Conservation (phyloP, 176 grass and related monocot genomes). For the Triticum turgidum region DNA sequence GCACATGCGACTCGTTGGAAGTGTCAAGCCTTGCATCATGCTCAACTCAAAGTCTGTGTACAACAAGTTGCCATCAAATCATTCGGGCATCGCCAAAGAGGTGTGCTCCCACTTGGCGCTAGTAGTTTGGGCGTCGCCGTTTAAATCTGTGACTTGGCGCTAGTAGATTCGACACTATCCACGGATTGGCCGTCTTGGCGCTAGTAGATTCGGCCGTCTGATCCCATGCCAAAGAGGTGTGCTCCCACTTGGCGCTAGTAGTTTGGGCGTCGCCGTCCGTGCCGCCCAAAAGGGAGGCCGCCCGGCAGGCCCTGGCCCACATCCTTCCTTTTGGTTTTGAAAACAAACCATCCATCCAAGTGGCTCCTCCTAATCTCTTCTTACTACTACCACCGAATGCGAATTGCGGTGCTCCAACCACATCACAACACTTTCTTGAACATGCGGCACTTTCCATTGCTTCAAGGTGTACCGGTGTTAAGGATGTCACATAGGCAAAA, state of each 20-base stretch:
- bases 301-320: conserved; percentile 51
- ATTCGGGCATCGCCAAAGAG: too few species aligned
- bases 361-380: conserved; percentile 21
- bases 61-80: background rate
- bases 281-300: conserved; percentile 54
- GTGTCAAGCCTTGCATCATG: conserved; percentile 12
- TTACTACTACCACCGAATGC: background rate
- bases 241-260: conserved; percentile 32
- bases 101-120: too few species aligned
- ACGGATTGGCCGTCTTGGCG: background rate
- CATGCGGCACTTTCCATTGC: background rate
- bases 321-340: background rate
- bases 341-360: background rate
- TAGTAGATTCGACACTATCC: background rate
- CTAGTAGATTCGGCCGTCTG: conserved; percentile 11
- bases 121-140: too few species aligned
- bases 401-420: background rate
- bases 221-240: conserved; percentile 21
- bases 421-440: background rate
- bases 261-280: conserved; percentile 50
- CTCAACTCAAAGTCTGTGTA: background rate
- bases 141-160: too few species aligned
- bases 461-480: too few species aligned
- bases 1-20: background rate
- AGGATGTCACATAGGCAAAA: too few species aligned